These are phyloP conservation scores for Diaporthe citri DNA, from an alignment of 2,329 filamentous ascomycete species.

Conservation along the genomic window DNA sequence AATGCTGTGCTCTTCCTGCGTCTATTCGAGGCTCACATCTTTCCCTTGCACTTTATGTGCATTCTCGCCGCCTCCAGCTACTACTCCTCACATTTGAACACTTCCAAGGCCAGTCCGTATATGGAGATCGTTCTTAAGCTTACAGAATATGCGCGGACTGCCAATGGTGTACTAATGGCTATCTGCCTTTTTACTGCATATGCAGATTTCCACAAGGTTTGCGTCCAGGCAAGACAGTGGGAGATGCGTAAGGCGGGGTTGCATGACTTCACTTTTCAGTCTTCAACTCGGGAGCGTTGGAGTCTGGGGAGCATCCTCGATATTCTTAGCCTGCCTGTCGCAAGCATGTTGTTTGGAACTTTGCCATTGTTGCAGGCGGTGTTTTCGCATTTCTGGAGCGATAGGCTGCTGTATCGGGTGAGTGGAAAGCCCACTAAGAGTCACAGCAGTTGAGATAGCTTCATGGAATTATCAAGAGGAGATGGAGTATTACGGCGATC, in stretches of 20 bases:
- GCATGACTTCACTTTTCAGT: conserved; percentile 2
- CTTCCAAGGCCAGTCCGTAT: background rate
- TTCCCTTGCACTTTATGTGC: conserved; percentile 1
- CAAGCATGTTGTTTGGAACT: conserved; percentile 17
- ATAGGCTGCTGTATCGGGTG: conserved; percentile 12
- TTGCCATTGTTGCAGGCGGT: conserved; percentile 21
- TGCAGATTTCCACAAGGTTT: background rate
- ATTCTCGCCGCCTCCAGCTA: conserved; percentile 16
- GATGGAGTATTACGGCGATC: background rate
- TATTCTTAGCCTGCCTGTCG: background rate
- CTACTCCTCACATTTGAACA: background rate
- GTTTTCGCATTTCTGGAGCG: conserved; percentile 11
- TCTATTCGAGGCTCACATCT: conserved; percentile 17
- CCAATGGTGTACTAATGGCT: background rate
- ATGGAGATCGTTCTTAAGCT: background rate
- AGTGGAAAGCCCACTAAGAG: conserved; percentile 16
- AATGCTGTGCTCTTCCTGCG: conserved; percentile 21
- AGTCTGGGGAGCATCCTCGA: background rate
- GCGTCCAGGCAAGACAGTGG: conserved; percentile 7
- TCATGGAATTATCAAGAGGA: background rate
- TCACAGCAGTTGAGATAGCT: background rate
- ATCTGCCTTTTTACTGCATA: conserved; percentile 12
- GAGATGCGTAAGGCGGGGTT: conserved; percentile 18
- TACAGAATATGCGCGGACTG: conserved; percentile 3
- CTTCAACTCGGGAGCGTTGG: background rate